Conservation (phyloP, 169 alveolate genomes). For the Theileria annulata region DNA sequence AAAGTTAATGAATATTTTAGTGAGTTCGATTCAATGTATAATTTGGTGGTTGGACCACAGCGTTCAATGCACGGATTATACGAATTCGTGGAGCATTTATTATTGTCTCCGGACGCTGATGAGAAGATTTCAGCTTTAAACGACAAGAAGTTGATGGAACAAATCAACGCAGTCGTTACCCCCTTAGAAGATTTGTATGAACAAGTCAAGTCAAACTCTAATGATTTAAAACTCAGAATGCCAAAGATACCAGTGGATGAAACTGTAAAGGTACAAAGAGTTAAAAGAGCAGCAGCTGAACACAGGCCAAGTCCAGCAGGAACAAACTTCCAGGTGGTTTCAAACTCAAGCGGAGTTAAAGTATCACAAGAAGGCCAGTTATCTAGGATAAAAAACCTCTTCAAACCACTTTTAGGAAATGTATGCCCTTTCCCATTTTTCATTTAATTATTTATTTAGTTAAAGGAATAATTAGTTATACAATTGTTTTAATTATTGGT, state of each 20-base stretch:
- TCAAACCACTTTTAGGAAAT: not conserved
- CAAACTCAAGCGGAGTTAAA: slow-evolving; percentile 30
- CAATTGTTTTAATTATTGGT: not conserved
- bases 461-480: not conserved
- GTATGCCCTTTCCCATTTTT: not conserved
- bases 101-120: slow-evolving; percentile 34
- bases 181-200: slow-evolving; percentile 27
- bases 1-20: slow-evolving; percentile 20
- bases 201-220: not conserved
- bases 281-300: slow-evolving; percentile 6
- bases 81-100: slow-evolving; percentile 24
- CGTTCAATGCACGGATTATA: slow-evolving; percentile 43
- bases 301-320: not conserved
- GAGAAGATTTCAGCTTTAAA: slow-evolving; percentile 2
- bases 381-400: not conserved
- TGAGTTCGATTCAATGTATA: slow-evolving; percentile 45
- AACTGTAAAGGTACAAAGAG: not conserved
- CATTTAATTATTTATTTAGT: not conserved
- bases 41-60: slow-evolving; percentile 51
- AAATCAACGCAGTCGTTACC: not conserved
- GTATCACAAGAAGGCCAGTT: slow-evolving; percentile 1
- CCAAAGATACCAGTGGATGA: not conserved
- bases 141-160: slow-evolving; percentile 9
- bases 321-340: not conserved
- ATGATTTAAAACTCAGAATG: not conserved